Percentiles rank a stretch among this genome's conserved stretches.
Evolutionary conservation across 306 rosid species (phyloP).

Genomic region (Purshia tridentata): DNA sequence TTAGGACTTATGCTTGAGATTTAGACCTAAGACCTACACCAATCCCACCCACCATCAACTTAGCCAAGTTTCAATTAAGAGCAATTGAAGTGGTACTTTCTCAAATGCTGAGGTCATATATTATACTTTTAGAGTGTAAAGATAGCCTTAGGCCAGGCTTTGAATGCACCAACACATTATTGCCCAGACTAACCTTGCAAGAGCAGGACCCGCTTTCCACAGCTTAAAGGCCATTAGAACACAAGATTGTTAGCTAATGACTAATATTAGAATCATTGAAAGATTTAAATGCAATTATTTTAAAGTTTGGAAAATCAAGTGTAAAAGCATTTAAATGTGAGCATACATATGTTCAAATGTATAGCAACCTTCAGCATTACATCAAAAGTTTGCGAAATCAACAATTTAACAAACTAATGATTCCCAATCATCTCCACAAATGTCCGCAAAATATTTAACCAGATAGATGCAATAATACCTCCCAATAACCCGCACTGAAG

Average conservation of each 20-base stretch:
- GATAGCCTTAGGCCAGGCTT: too few species aligned
- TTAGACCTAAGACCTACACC: too few species aligned
- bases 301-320: neutral
- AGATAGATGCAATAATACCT: slow-evolving; percentile 41
- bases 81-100: too few species aligned
- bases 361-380: neutral
- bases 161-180: too few species aligned
- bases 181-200: neutral
- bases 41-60: too few species aligned
- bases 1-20: too few species aligned
- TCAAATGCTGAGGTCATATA: too few species aligned
- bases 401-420: neutral
- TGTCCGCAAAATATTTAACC: neutral
- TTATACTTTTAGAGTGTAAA: too few species aligned
- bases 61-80: too few species aligned
- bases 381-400: neutral
- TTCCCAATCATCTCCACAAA: neutral
- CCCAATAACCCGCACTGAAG: slow-evolving; percentile 89
- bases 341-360: neutral
- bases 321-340: neutral
- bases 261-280: neutral
- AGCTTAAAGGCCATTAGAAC: neutral
- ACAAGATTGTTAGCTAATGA: neutral
- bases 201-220: neutral
- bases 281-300: neutral